Evolutionary conservation across 2,329 filamentous ascomycete genomes (phyloP).

Genomic region (Aspergillus nomiae): DNA sequence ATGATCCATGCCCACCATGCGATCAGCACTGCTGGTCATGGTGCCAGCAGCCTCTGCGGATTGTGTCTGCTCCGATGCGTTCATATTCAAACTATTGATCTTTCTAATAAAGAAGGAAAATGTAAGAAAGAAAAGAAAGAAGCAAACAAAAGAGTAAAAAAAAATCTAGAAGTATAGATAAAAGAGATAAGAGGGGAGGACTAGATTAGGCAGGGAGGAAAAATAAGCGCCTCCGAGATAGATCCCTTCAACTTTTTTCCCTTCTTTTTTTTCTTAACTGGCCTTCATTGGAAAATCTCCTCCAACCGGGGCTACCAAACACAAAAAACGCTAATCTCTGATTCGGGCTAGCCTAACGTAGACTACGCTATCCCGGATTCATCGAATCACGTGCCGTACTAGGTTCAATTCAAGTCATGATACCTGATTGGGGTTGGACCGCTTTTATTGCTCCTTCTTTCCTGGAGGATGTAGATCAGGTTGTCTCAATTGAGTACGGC

Average conservation of each 20-base stretch:
- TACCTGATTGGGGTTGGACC: conserved; percentile 26
- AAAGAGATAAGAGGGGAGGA: background rate
- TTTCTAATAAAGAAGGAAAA: conserved; percentile 1
- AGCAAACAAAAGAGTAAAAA: background rate
- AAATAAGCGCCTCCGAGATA: conserved; percentile 15
- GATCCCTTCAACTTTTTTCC: conserved; percentile 28
- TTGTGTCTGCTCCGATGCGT: conserved; percentile 23
- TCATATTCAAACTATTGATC: conserved; percentile 29
- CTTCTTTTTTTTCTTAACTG: conserved; percentile 31
- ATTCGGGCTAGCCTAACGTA: conserved; percentile 13
- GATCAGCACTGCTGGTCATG: conserved; percentile 48
- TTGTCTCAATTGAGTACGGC: background rate
- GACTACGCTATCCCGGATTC: conserved; percentile 19
- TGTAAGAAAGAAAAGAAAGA: background rate
- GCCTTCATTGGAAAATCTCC: conserved; percentile 31
- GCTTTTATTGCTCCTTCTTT: background rate
- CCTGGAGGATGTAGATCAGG: background rate
- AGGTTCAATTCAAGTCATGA: no score
- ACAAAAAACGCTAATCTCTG: conserved; percentile 13
- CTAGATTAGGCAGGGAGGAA: conserved; percentile 7
- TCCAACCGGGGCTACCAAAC: conserved; percentile 9
- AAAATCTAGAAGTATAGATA: conserved; percentile 1
- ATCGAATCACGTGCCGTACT: conserved; percentile 26
- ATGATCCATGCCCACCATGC: conserved; percentile 70
- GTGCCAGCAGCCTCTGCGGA: conserved; percentile 26